These are phyloP conservation scores for Chenopodium berlandieri DNA, from an alignment of 148 eudicot genomes.

Conservation along the genomic window DNA sequence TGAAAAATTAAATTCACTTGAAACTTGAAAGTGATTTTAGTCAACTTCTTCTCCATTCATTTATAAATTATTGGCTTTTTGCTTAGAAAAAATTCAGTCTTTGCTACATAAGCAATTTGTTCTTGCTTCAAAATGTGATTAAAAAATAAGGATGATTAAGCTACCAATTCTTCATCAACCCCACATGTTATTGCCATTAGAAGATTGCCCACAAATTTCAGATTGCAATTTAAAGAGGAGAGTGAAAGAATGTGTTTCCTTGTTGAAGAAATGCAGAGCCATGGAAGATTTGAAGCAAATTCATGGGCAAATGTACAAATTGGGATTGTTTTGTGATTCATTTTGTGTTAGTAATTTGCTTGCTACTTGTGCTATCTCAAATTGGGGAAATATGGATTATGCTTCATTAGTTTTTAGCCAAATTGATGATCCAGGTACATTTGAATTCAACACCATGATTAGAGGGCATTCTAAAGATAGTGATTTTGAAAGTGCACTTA, in stretches of 20 bases:
- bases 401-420: conserved; percentile 45
- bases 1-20: neutral
- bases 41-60: conserved; percentile 5
- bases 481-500: conserved; percentile 32
- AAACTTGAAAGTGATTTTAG: conserved; percentile 13
- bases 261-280: conserved; percentile 45
- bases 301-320: conserved; percentile 45
- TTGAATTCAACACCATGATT: conserved; percentile 49
- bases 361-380: conserved; percentile 49
- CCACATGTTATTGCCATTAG: conserved; percentile 26
- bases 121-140: conserved; percentile 12
- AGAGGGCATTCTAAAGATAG: conserved; percentile 46
- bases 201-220: conserved; percentile 30
- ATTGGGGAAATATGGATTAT: conserved; percentile 57
- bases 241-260: conserved; percentile 53
- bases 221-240: conserved; percentile 23
- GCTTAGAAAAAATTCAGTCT: neutral
- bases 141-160: conserved; percentile 35
- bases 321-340: conserved; percentile 43
- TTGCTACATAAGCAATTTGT: neutral
- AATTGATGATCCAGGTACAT: conserved; percentile 45
- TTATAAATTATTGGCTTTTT: neutral
- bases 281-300: conserved; percentile 53
- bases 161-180: conserved; percentile 37
- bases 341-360: conserved; percentile 46